A percentile compares a stretch with the other conserved stretches of the same genome.
Evolutionary conservation across 805 yeast genomes (phyloP).

Genomic region (Saccharomycopsis synnaedendra): DNA sequence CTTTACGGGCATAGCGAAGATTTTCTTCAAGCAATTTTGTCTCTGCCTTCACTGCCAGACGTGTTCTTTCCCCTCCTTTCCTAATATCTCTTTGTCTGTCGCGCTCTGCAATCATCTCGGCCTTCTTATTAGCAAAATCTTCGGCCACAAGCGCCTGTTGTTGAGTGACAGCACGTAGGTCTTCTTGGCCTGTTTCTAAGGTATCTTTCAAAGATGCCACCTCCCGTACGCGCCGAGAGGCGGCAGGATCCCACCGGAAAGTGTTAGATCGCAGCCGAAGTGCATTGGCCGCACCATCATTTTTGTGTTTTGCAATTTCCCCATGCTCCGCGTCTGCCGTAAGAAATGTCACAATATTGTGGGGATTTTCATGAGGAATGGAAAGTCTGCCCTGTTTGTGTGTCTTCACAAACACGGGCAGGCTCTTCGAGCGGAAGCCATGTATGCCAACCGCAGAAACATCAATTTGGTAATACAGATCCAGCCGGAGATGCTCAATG

Average conservation of each 20-base stretch:
- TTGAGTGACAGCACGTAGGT: slow-evolving; percentile 7
- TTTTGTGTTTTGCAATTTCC: slow-evolving; percentile 2
- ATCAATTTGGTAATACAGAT: slow-evolving; percentile 15
- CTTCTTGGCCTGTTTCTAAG: slow-evolving; percentile 13
- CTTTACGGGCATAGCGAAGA: slow-evolving; percentile 5
- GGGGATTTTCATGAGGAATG: slow-evolving; percentile 11
- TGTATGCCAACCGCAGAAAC: slow-evolving; percentile 8
- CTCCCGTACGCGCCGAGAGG: slow-evolving; percentile 9
- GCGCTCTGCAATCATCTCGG: slow-evolving; percentile 3
- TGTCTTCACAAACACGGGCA: slow-evolving; percentile 13
- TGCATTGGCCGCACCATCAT: slow-evolving; percentile 4
- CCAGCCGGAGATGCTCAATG: slow-evolving; percentile 7
- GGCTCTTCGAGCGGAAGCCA: slow-evolving; percentile 9
- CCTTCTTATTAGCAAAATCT: slow-evolving; percentile 9
- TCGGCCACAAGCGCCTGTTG: slow-evolving; percentile 4
- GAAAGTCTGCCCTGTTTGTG: slow-evolving; percentile 1
- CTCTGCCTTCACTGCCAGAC: slow-evolving; percentile 11
- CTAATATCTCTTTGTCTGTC: slow-evolving; percentile 8
- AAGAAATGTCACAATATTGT: slow-evolving; percentile 10
- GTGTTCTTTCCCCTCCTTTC: slow-evolving; percentile 11
- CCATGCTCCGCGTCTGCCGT: not conserved
- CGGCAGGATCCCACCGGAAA: slow-evolving; percentile 3
- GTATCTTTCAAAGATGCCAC: slow-evolving; percentile 6
- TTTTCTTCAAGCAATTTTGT: slow-evolving; percentile 11
- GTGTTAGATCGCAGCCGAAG: slow-evolving; percentile 10